These are phyloP conservation scores for Fusarium palustre DNA, from an alignment of 2,329 filamentous ascomycete genomes.

Conservation along the genomic window DNA sequence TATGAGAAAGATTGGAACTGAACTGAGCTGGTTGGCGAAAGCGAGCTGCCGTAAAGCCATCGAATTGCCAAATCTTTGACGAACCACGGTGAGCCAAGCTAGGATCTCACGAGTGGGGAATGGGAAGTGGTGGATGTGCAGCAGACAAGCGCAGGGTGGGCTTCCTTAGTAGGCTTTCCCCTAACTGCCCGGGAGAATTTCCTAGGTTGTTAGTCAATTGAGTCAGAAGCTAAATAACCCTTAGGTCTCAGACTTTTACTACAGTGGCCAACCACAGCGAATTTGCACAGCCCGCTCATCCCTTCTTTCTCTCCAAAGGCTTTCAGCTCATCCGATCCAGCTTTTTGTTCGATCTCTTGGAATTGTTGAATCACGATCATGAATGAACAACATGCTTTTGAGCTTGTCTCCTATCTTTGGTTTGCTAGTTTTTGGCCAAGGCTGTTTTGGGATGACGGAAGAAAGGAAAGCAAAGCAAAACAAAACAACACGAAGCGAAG, in stretches of 20 bases:
- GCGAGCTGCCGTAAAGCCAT: slow-evolving; percentile 14
- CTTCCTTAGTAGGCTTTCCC: neutral
- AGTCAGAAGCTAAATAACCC: slow-evolving; percentile 9
- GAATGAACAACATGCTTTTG: neutral
- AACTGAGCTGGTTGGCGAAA: slow-evolving; percentile 3
- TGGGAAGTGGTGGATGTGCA: neutral
- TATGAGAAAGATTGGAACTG: neutral
- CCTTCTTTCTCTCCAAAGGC: slow-evolving; percentile 9
- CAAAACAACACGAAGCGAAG: neutral
- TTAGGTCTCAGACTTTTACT: neutral
- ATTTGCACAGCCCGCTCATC: slow-evolving; percentile 8
- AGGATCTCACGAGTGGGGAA: slow-evolving; percentile 22
- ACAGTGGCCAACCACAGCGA: slow-evolving; percentile 7
- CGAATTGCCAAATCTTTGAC: slow-evolving; percentile 8
- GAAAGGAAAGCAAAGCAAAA: neutral
- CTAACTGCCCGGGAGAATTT: slow-evolving; percentile 10
- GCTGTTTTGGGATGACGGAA: neutral
- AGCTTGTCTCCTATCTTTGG: neutral
- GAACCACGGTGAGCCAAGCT: slow-evolving; percentile 12
- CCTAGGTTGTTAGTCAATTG: neutral
- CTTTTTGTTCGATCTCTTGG: slow-evolving; percentile 11
- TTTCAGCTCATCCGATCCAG: slow-evolving; percentile 12
- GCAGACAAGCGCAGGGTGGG: neutral
- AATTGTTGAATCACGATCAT: slow-evolving; percentile 9
- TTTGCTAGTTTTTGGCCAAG: neutral